Base-by-base conservation (phyloP, 331 rosid species). In the Ulmus americana region DNA sequence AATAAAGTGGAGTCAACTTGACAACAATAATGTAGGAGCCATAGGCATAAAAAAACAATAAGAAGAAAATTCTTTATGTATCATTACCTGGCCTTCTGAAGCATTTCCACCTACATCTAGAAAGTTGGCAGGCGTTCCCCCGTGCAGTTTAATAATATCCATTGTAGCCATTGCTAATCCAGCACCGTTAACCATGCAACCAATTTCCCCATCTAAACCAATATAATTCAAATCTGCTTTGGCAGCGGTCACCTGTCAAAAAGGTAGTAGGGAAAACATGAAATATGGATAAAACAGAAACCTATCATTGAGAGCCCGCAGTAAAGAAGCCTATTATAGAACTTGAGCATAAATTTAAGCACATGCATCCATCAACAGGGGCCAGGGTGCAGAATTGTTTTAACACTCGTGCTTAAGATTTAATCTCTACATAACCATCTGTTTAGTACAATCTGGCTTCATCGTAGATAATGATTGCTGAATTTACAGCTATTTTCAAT, bases 101-200 rank as follows among this genome's bases (percentile, higher is more conserved):
- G 99, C 99, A 89, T 85, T 87, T 59, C 97, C 99, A 63, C 99
- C 99, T 1, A 89, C 95, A 73, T 94, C 99, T 55, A 94, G 81
- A 74, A 94, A 94, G 85, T 94, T 94, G 66, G 95, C 97, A 68
- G 99, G 99, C 69, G 95, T 94, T 72, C 97, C 97, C 22, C 99
- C 99, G 57, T 76, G 97, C 78, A 94, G 77, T 78, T 94, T 94
- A 62, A 94, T 94, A 54, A 94, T 94, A 72, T 94, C 99, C 95
- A 94, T 94, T 9, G 99, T 94, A 68, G 99, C 94, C 99, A 94
- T 94, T 65, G 99, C 97, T 68, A 94, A 78, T 68, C 99, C 99
- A 46, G 97, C 99, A 47, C 99, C 99, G 79, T 87, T 94, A 78
- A 94, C 99, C 99, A 94, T 94, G 86, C 99, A 94, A 56, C 99